Percentiles rank a stretch among this genome's conserved stretches.
phyloP scores from a whole-genome alignment of 2,329 filamentous ascomycete genomes.

The Neodidymelliopsis sp. region DNA sequence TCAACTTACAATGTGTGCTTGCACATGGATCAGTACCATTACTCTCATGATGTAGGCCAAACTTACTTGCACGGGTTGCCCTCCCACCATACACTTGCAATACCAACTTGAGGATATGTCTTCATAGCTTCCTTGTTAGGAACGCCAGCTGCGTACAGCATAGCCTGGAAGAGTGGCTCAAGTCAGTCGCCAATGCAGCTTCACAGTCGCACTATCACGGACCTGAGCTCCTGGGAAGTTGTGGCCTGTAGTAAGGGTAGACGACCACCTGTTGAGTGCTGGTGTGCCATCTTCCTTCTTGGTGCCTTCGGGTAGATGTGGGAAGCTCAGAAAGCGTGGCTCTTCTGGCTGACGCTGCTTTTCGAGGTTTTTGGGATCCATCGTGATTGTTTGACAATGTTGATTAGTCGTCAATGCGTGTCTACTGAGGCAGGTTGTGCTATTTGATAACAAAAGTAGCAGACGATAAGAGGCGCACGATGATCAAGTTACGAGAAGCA shows the following conservation, averaged over 20 bases:
- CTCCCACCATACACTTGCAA: conserved; percentile 96
- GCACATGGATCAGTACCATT: conserved; percentile 32
- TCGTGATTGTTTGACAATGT: conserved; percentile 23
- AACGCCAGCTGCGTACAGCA: conserved; percentile 93
- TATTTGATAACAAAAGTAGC: not conserved
- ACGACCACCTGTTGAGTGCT: conserved; percentile 86
- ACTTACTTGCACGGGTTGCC: conserved; percentile 93
- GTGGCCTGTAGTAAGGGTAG: conserved; percentile 81
- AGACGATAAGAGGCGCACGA: not conserved
- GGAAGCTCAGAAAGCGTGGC: conserved; percentile 64
- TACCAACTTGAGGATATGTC: conserved; percentile 86
- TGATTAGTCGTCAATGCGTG: not conserved
- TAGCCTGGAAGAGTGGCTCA: conserved; percentile 69
- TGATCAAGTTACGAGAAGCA: conserved; percentile 3
- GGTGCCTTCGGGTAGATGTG: conserved; percentile 61
- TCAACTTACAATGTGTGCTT: conserved; percentile 59
- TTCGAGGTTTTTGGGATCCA: conserved; percentile 48
- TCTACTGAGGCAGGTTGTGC: not conserved
- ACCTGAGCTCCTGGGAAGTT: conserved; percentile 93
- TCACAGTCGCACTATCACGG: conserved; percentile 22
- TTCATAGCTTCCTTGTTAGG: conserved; percentile 86
- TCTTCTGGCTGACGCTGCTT: conserved; percentile 49
- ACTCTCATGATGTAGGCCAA: conserved; percentile 19
- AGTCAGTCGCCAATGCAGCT: not conserved
- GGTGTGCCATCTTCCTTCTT: conserved; percentile 63